A percentile compares a stretch with the other conserved stretches of the same genome.
Evolutionary conservation across 2,329 filamentous ascomycete genomes (phyloP).

Genomic region (Phialocephala subalpina): DNA sequence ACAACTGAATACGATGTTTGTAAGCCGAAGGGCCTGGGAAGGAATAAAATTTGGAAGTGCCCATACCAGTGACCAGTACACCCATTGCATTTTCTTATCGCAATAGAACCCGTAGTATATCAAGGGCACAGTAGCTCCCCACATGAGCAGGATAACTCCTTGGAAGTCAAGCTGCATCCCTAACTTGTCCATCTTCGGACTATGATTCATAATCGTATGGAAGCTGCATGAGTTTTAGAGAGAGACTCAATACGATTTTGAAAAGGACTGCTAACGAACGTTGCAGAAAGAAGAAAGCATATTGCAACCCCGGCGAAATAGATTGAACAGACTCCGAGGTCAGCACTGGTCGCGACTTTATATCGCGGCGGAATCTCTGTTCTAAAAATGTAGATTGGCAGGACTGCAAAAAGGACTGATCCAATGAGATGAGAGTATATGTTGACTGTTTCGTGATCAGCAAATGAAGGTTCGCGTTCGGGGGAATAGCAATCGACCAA

Average conservation of each 20-base stretch:
- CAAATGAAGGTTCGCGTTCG: neutral
- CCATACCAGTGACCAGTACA: constrained; percentile 48
- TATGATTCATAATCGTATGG: constrained; percentile 65
- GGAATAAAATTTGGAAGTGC: too few relatives aligned
- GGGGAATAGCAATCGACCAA: neutral
- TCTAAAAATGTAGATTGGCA: constrained; percentile 49
- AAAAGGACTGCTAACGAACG: constrained; percentile 41
- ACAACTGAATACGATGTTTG: constrained; percentile 27
- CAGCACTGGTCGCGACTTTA: constrained; percentile 45
- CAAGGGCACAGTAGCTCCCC: constrained; percentile 65
- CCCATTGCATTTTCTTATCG: constrained; percentile 42
- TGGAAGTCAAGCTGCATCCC: constrained; percentile 68
- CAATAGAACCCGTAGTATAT: constrained; percentile 63
- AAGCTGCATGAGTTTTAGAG: constrained; percentile 50
- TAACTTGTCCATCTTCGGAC: constrained; percentile 53
- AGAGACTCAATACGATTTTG: neutral
- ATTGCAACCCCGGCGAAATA: constrained; percentile 1
- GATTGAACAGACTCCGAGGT: constrained; percentile 30
- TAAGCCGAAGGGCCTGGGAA: neutral
- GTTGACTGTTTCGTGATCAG: constrained; percentile 47
- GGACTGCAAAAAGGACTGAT: constrained; percentile 48
- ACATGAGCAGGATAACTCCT: constrained; percentile 68
- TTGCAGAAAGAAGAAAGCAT: constrained; percentile 52
- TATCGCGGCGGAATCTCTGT: constrained; percentile 48
- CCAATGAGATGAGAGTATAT: constrained; percentile 56